A percentile compares a stretch with the other conserved stretches of the same genome.
Evolutionary conservation across 495 filamentous ascomycete species (phyloP).

Genomic region (Chaetomium cochliodes): DNA sequence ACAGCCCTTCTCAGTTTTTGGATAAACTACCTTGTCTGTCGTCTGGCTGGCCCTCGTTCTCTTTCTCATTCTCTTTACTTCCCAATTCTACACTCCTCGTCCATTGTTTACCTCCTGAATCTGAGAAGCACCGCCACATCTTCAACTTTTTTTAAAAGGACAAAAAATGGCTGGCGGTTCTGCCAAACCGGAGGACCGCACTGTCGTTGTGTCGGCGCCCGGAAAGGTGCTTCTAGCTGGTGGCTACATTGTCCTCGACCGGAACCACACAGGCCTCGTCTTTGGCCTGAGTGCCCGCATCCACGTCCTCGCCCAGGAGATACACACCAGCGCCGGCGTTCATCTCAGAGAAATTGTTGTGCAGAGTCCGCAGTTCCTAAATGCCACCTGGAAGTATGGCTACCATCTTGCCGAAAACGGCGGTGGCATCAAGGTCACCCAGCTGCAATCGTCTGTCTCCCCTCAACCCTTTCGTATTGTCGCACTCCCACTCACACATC

Average conservation of each 20-base stretch:
- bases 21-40: not conserved
- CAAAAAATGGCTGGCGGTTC: not conserved
- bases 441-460: slow-evolving; percentile 71
- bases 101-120: not conserved
- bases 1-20: not conserved
- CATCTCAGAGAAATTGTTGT: slow-evolving; percentile 71
- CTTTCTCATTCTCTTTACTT: not conserved
- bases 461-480: not conserved
- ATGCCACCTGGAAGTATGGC: slow-evolving; percentile 82
- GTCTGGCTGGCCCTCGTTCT: not conserved
- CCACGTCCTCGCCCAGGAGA: slow-evolving; percentile 73
- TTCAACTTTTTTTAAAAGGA: not conserved
- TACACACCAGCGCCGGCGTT: slow-evolving; percentile 55
- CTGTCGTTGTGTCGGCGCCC: slow-evolving; percentile 77
- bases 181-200: slow-evolving; percentile 14
- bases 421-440: slow-evolving; percentile 74
- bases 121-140: not conserved
- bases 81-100: not conserved
- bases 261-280: slow-evolving; percentile 81
- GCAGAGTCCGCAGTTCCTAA: slow-evolving; percentile 83
- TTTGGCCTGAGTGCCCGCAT: slow-evolving; percentile 94
- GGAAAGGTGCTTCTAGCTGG: slow-evolving; percentile 95
- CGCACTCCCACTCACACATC: slow-evolving; percentile 20
- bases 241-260: slow-evolving; percentile 92
- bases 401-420: slow-evolving; percentile 64